Evolutionary conservation across 2,329 filamentous ascomycete species (phyloP).

Genomic region (Geoglossum cookeanum): DNA sequence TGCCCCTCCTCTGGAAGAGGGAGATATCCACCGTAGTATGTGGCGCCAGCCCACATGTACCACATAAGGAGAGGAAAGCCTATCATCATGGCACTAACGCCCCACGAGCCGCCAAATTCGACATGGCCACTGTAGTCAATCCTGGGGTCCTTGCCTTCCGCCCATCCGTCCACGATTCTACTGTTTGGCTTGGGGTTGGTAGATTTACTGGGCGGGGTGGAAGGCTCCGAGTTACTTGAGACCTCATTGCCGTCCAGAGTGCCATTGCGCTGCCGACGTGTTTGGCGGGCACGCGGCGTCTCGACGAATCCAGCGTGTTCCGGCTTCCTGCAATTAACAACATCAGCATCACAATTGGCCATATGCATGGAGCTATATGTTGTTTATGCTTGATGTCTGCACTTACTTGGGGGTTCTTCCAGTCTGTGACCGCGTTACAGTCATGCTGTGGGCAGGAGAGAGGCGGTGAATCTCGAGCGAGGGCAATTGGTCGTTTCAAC

Average conservation of each 20-base stretch:
- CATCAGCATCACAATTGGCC: background rate
- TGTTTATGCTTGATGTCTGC: conserved; percentile 18
- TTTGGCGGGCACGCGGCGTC: conserved; percentile 28
- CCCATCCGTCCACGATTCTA: conserved; percentile 23
- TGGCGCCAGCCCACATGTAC: conserved; percentile 97
- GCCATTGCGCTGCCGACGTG: conserved; percentile 15
- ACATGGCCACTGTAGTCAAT: conserved; percentile 42
- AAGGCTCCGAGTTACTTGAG: conserved; percentile 15
- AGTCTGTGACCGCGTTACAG: conserved; percentile 30
- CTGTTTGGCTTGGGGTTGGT: conserved; percentile 8
- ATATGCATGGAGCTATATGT: no score
- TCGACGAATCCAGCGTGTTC: conserved; percentile 32
- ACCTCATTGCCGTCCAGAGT: conserved; percentile 18
- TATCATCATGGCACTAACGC: conserved; percentile 70
- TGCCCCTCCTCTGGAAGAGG: conserved; percentile 48
- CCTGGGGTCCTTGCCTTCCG: conserved; percentile 34
- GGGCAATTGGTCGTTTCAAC: background rate
- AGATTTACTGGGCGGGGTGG: conserved; percentile 12
- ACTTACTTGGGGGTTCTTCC: conserved; percentile 32
- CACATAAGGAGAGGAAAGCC: conserved; percentile 92
- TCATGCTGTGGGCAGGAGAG: conserved; percentile 18
- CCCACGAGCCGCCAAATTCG: conserved; percentile 80
- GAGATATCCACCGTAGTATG: conserved; percentile 73
- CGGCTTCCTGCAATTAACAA: conserved; percentile 25
- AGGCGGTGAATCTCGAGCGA: background rate